phyloP scores from a whole-genome alignment of 345 rosid genomes.

The Tarenaya hassleriana region DNA sequence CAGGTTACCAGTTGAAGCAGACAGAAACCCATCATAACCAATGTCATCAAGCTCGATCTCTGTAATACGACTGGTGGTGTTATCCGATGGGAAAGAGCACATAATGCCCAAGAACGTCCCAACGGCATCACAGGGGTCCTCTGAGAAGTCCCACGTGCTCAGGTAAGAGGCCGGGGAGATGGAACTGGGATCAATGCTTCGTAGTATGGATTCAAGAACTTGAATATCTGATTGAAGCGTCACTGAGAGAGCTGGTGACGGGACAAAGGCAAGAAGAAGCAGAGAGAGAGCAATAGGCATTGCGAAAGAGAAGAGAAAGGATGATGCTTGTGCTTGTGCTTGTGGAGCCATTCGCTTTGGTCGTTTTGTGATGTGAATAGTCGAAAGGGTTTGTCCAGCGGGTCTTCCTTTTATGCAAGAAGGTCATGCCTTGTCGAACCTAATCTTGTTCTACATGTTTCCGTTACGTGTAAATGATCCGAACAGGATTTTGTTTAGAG shows the following conservation, averaged over 20 bases:
- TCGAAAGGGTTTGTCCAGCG: background rate
- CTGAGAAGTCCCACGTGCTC: slow-evolving; percentile 45
- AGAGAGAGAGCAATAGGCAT: slow-evolving; percentile 17
- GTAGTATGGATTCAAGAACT: slow-evolving; percentile 33
- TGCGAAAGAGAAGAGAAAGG: slow-evolving; percentile 9
- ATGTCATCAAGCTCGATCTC: slow-evolving; percentile 44
- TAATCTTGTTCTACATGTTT: slow-evolving; percentile 21
- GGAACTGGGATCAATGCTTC: slow-evolving; percentile 41
- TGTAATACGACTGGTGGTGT: slow-evolving; percentile 34
- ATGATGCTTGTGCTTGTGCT: slow-evolving; percentile 18
- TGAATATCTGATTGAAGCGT: slow-evolving; percentile 35
- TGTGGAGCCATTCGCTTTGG: slow-evolving; percentile 28
- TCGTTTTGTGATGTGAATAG: slow-evolving; percentile 10
- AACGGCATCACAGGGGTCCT: slow-evolving; percentile 45
- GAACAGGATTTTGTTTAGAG: slow-evolving; percentile 20
- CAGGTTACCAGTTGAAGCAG: slow-evolving; percentile 40
- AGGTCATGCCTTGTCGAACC: slow-evolving; percentile 24
- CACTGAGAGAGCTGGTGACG: slow-evolving; percentile 30
- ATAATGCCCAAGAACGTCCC: slow-evolving; percentile 45
- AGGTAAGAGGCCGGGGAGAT: slow-evolving; percentile 38
- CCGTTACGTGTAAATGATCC: background rate
- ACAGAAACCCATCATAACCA: slow-evolving; percentile 52
- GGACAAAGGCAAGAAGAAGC: slow-evolving; percentile 21
- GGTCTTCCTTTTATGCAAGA: slow-evolving; percentile 21
- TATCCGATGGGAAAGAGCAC: slow-evolving; percentile 39